Percentiles rank a stretch among this genome's conserved stretches.
Conservation (phyloP, 2,329 filamentous ascomycete species). For the Colletotrichum horii region DNA sequence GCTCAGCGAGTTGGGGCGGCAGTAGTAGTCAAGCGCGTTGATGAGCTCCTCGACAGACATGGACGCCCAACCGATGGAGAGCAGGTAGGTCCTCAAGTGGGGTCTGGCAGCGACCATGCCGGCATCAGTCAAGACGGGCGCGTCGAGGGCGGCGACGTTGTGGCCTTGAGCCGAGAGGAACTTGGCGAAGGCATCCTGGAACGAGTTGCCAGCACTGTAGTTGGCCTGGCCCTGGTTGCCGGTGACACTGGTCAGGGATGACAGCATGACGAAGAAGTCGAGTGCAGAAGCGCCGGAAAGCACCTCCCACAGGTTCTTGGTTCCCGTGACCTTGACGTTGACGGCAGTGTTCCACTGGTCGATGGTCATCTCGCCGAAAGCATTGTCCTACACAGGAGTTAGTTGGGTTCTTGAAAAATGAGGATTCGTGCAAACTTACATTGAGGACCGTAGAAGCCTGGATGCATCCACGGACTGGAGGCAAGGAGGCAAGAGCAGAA, state of each 20-base stretch:
- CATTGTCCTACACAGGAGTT: slow-evolving; percentile 8
- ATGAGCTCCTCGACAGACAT: slow-evolving; percentile 8
- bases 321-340: slow-evolving; percentile 38
- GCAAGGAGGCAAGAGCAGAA: background rate
- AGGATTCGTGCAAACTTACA: background rate
- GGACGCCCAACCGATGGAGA: slow-evolving; percentile 6
- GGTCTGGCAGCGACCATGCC: slow-evolving; percentile 55
- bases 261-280: slow-evolving; percentile 41
- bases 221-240: slow-evolving; percentile 43
- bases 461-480: slow-evolving; percentile 1
- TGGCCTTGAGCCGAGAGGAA: slow-evolving; percentile 43
- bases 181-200: slow-evolving; percentile 45
- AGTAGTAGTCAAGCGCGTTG: slow-evolving; percentile 1
- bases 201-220: slow-evolving; percentile 49
- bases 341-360: slow-evolving; percentile 28
- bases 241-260: slow-evolving; percentile 30
- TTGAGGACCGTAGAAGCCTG: slow-evolving; percentile 10
- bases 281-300: slow-evolving; percentile 28
- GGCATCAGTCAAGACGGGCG: slow-evolving; percentile 55
- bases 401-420: background rate
- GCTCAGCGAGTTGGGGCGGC: background rate
- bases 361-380: slow-evolving; percentile 32
- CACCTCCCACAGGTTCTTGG: slow-evolving; percentile 31
- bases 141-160: slow-evolving; percentile 52
- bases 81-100: slow-evolving; percentile 23